These are phyloP conservation scores for Saccharomycopsis sp. DNA, from an alignment of 805 yeast species.

Conservation along the genomic window DNA sequence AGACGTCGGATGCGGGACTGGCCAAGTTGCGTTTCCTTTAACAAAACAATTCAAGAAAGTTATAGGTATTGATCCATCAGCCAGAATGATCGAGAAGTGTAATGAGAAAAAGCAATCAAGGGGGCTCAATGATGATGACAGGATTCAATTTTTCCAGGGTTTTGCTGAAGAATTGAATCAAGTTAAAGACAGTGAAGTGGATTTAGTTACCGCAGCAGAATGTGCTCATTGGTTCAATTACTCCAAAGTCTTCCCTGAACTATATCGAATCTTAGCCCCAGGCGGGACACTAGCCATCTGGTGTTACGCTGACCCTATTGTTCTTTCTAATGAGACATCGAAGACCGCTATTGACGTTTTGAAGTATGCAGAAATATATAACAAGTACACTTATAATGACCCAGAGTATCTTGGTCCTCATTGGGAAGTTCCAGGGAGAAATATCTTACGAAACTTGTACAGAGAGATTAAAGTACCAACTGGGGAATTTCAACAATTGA, in stretches of 20 bases:
- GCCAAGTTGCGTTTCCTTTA: slow-evolving; percentile 57
- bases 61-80: slow-evolving; percentile 59
- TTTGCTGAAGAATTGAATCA: slow-evolving; percentile 27
- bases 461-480: slow-evolving; percentile 39
- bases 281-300: slow-evolving; percentile 70
- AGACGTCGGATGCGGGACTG: slow-evolving; percentile 81
- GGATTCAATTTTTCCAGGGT: slow-evolving; percentile 24
- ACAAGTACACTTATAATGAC: slow-evolving; percentile 45
- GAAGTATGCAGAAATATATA: slow-evolving; percentile 40
- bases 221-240: slow-evolving; percentile 82
- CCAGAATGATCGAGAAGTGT: slow-evolving; percentile 41
- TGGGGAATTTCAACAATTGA: slow-evolving; percentile 23
- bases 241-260: slow-evolving; percentile 42
- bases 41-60: slow-evolving; percentile 38
- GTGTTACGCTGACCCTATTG: slow-evolving; percentile 70
- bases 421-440: slow-evolving; percentile 86
- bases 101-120: slow-evolving; percentile 19
- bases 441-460: slow-evolving; percentile 39
- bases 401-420: slow-evolving; percentile 49
- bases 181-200: slow-evolving; percentile 36
- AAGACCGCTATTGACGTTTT: slow-evolving; percentile 1
- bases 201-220: slow-evolving; percentile 72
- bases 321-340: slow-evolving; percentile 40
- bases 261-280: slow-evolving; percentile 43
- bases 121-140: slow-evolving; percentile 24